Percentiles rank a stretch among this genome's conserved stretches.
These are phyloP conservation scores for Triticum turgidum DNA, from an alignment of 176 grass and related monocot species.

Conservation along the genomic window DNA sequence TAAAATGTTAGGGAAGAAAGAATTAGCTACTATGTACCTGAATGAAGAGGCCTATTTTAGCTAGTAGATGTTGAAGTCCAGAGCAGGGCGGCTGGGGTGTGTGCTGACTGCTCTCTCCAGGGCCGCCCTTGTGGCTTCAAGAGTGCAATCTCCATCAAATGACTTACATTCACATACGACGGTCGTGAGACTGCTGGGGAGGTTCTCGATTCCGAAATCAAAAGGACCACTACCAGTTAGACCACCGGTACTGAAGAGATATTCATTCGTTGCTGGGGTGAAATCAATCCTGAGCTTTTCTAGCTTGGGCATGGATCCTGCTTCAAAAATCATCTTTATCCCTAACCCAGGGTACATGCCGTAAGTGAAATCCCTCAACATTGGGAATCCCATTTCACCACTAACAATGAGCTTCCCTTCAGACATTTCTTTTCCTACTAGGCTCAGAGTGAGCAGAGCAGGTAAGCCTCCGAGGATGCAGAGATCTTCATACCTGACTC, in stretches of 20 bases:
- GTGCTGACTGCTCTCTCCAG: neutral
- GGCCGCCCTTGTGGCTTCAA: neutral
- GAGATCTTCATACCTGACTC: neutral
- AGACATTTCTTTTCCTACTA: neutral
- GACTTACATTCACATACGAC: neutral
- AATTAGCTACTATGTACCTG: neutral
- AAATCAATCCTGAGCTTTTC: neutral
- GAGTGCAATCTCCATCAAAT: neutral
- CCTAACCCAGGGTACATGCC: neutral
- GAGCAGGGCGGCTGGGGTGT: neutral
- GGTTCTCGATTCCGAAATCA: constrained; percentile 2
- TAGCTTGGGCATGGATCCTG: neutral
- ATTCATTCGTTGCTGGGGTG: neutral
- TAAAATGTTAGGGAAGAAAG: neutral
- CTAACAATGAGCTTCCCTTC: neutral
- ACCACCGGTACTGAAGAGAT: neutral
- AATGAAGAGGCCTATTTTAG: neutral
- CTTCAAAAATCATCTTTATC: neutral
- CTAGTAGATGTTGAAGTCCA: neutral
- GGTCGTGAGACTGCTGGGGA: neutral
- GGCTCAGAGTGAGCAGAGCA: neutral
- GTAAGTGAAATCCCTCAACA: neutral
- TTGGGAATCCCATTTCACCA: neutral
- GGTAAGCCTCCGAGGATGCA: neutral
- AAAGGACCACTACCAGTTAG: neutral